Evolutionary conservation across 345 rosid species (phyloP).

Genomic region (Excoecaria agallocha): DNA sequence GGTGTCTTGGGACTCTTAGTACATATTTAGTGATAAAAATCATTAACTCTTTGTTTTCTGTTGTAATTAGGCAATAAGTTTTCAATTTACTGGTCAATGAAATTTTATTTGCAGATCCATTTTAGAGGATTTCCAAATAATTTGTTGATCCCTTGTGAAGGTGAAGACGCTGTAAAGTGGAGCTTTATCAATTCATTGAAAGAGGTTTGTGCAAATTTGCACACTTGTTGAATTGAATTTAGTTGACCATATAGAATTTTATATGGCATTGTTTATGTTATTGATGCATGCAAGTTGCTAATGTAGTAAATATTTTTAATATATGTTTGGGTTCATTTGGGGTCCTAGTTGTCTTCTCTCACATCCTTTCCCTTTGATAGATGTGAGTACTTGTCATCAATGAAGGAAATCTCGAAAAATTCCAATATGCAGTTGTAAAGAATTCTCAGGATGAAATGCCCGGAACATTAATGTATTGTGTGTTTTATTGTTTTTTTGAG

Average conservation of each 20-base stretch:
- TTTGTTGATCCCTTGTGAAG: slow-evolving; percentile 78
- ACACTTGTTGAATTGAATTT: slow-evolving; percentile 5
- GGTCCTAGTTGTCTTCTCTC: not conserved
- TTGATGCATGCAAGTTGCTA: slow-evolving; percentile 8
- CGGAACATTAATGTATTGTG: not conserved
- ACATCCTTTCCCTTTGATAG: not conserved
- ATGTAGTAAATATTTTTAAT: not conserved
- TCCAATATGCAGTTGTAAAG: not conserved
- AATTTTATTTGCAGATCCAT: slow-evolving; percentile 60
- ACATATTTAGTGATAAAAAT: not conserved
- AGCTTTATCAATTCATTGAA: slow-evolving; percentile 85
- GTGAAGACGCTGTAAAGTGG: slow-evolving; percentile 92
- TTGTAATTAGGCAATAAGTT: not conserved
- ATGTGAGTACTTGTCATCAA: not conserved
- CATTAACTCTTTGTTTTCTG: not conserved
- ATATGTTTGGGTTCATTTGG: not conserved
- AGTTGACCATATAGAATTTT: not conserved
- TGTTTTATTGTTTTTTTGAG: too few species aligned
- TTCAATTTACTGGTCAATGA: not conserved
- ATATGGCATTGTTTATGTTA: not conserved
- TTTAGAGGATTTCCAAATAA: slow-evolving; percentile 87
- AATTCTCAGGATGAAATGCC: not conserved
- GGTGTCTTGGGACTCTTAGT: not conserved
- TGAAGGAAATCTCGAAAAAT: not conserved
- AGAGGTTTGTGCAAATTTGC: slow-evolving; percentile 56